A percentile compares a stretch with the other conserved stretches of the same genome.
Conservation (phyloP, 2,329 filamentous ascomycete species). For the Verticillium zaregamsianum region DNA sequence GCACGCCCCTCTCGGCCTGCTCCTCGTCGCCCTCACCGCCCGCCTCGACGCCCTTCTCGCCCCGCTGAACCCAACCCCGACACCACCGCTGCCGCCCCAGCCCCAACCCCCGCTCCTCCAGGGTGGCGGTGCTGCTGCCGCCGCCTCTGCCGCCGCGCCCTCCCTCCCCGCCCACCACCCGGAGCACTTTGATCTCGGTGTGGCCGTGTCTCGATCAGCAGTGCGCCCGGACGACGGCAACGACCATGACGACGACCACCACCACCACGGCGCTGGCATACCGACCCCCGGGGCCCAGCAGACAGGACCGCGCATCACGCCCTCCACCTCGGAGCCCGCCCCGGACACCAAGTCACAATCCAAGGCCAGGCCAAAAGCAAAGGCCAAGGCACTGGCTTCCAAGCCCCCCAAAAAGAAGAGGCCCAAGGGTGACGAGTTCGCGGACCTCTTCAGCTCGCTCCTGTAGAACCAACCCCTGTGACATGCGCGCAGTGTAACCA, state of each 20-base stretch:
- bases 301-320: neutral
- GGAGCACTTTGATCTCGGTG: conserved; percentile 19
- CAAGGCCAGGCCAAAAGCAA: neutral
- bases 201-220: conserved; percentile 18
- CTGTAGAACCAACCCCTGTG: neutral
- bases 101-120: neutral
- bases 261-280: neutral
- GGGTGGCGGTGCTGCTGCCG: neutral
- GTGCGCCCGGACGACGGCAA: conserved; percentile 11
- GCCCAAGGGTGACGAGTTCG: conserved; percentile 61
- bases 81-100: too few species aligned
- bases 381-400: conserved; percentile 20
- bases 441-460: conserved; percentile 67
- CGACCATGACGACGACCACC: neutral
- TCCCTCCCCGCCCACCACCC: neutral
- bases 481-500: neutral
- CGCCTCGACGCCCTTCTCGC: conserved; percentile 46
- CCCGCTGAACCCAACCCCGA: conserved; percentile 16
- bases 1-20: conserved; percentile 66
- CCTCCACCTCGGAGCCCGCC: neutral
- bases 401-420: conserved; percentile 36
- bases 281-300: neutral
- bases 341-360: neutral
- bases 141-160: neutral
- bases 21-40: conserved; percentile 52